Base-by-base conservation (phyloP, 176 grass and related monocot species). In the Triticum dicoccoides region DNA sequence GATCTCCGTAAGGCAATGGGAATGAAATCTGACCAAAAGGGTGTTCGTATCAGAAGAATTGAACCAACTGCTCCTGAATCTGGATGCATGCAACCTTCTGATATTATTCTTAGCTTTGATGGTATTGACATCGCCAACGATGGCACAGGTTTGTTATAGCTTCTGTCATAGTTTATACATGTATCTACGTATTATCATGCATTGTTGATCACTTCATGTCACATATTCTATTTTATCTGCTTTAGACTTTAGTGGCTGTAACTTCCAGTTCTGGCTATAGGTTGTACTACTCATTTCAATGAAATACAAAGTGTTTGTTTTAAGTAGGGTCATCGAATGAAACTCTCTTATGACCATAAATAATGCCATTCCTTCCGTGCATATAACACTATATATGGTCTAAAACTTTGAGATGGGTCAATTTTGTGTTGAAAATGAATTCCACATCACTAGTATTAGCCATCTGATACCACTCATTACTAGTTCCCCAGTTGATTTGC, bases 1-100 rank as follows among this genome's bases (percentile, higher is more conserved):
- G 92, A 98, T 88, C 87, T 98, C 56, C 91, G 97, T 30, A 98
- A 98, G 49, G 92, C 94, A 84, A 96, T 98, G 87, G 90, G 97
- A 71, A 96, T 98, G 97, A 91, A 94, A 73, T 51, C 90, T 70
- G 90, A 94, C 45, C 97, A 96, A 77, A 98, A 96, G 42, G 97
- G 97, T 88, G 97, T 94, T 56, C 97, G 97, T 51, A 70, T 98
- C 27, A 94, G 94, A 85, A 90, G 97, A 80, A 82, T 98, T 45
- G 97, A 98, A 49, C 97, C 97, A 79, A 98, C 97, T 82, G 90
- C 94, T 87, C 89, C 94, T 32, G 97, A 94, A 86, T 94, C 92
- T 73, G 84, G 87, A 81, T 96, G 83, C 76, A 21, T 98, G 20
- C 82, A 94, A 69, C 88, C 94, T 82, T 96, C 97, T 79, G 97